Percentiles rank a stretch among this genome's conserved stretches.
Conservation (phyloP, 2,329 filamentous ascomycete genomes). For the Pseudovirgaria hyperparasitica region DNA sequence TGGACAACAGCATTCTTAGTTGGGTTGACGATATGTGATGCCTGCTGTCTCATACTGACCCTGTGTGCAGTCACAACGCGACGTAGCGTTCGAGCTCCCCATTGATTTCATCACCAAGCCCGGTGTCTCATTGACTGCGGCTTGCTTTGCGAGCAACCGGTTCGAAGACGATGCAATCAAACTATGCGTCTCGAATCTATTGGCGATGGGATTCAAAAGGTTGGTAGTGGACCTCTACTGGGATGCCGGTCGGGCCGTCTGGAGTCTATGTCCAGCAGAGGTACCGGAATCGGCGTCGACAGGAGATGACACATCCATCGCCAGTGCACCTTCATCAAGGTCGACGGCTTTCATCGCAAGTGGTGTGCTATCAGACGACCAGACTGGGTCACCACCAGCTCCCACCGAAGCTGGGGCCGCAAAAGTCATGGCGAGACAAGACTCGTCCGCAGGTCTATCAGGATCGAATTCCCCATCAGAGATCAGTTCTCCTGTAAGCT, state of each 20-base stretch:
- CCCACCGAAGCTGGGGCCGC: no score
- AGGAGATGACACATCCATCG: no score
- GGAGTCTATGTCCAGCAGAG: constrained; percentile 49
- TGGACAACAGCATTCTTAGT: constrained; percentile 10
- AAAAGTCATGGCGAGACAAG: no score
- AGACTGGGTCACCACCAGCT: constrained; percentile 3
- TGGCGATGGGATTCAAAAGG: constrained; percentile 45
- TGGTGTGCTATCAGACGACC: background rate
- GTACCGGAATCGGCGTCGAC: constrained; percentile 25
- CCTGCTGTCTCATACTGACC: constrained; percentile 1
- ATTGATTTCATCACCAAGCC: constrained; percentile 50
- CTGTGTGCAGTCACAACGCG: constrained; percentile 43
- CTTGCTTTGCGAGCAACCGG: constrained; percentile 43
- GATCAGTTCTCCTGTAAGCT: constrained; percentile 6
- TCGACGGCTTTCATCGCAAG: constrained; percentile 4
- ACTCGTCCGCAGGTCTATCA: no score
- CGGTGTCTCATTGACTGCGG: constrained; percentile 42
- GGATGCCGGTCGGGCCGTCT: constrained; percentile 40
- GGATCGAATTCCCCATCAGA: constrained; percentile 7
- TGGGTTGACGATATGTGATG: constrained; percentile 1
- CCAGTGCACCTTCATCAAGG: no score
- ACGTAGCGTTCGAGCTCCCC: constrained; percentile 45
- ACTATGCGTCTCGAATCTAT: constrained; percentile 49
- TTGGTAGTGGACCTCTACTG: constrained; percentile 51
- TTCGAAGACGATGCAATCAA: constrained; percentile 40